phyloP scores from a whole-genome alignment of 192 early-diverging fungal species.

The Oehlia diaphana region DNA sequence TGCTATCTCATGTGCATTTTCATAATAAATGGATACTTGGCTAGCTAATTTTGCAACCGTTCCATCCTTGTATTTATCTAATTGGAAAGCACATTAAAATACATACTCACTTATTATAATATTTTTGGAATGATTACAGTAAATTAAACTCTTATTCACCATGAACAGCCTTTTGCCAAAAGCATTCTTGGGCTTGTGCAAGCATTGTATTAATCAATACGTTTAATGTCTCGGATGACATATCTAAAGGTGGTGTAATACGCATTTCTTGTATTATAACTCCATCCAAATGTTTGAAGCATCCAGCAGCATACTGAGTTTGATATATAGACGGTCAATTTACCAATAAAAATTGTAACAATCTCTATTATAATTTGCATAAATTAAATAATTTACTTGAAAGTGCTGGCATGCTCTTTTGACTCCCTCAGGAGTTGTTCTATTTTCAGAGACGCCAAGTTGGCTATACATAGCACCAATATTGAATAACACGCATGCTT shows the following conservation, averaged over 20 bases:
- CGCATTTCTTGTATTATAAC: slow-evolving; percentile 64
- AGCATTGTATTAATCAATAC: slow-evolving; percentile 78
- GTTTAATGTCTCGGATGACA: slow-evolving; percentile 66
- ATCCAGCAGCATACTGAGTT: slow-evolving; percentile 74
- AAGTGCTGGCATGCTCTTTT: slow-evolving; percentile 77
- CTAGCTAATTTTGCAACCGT: slow-evolving; percentile 75
- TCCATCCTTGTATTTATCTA: slow-evolving; percentile 78
- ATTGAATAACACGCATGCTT: slow-evolving; percentile 82
- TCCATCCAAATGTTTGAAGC: slow-evolving; percentile 62
- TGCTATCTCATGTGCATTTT: slow-evolving; percentile 63
- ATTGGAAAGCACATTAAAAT: neutral
- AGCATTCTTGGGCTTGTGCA: slow-evolving; percentile 93
- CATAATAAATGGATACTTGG: slow-evolving; percentile 74
- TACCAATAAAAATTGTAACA: neutral
- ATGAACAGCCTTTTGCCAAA: slow-evolving; percentile 80
- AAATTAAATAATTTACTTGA: slow-evolving; percentile 52
- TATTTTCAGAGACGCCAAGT: slow-evolving; percentile 68
- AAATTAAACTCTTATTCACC: slow-evolving; percentile 33
- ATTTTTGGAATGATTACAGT: neutral
- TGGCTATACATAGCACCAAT: slow-evolving; percentile 85
- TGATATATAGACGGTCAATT: neutral
- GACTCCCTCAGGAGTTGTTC: slow-evolving; percentile 70
- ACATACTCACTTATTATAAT: neutral
- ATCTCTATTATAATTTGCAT: neutral
- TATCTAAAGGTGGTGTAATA: slow-evolving; percentile 66